These are phyloP conservation scores for Microstegium vimineum DNA, from an alignment of 176 grass and related monocot species.

Conservation along the genomic window DNA sequence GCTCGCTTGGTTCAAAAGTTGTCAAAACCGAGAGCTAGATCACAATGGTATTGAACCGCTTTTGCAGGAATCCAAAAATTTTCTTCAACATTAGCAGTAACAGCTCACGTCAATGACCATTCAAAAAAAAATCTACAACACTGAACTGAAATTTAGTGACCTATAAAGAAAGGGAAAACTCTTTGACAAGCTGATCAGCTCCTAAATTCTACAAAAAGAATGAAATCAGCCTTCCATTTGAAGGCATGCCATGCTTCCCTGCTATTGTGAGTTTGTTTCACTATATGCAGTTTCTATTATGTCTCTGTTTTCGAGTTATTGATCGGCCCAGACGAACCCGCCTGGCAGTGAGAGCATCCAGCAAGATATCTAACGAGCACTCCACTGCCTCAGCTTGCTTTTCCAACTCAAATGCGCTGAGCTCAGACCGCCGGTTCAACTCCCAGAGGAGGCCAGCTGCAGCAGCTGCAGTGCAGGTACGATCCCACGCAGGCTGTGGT, in stretches of 20 bases:
- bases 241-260: background rate
- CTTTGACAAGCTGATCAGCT: slow-evolving; percentile 1
- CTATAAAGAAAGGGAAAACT: background rate
- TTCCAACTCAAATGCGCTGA: slow-evolving; percentile 46
- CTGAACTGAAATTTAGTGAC: background rate
- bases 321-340: slow-evolving; percentile 75
- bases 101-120: background rate
- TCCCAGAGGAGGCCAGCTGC: slow-evolving; percentile 78
- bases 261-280: background rate
- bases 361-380: slow-evolving; percentile 60
- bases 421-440: slow-evolving; percentile 45
- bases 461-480: slow-evolving; percentile 80
- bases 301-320: slow-evolving; percentile 61
- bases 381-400: slow-evolving; percentile 73
- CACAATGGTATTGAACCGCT: too few relatives aligned
- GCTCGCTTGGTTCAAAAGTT: too few relatives aligned
- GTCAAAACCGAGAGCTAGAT: too few relatives aligned
- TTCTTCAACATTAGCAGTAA: background rate
- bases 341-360: slow-evolving; percentile 62
- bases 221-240: slow-evolving; percentile 10
- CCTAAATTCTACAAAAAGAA: slow-evolving; percentile 22
- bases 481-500: slow-evolving; percentile 88
- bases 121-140: background rate
- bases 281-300: slow-evolving; percentile 76
- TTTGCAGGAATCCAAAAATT: background rate